Evolutionary conservation across 805 yeast species (phyloP).

Genomic region (Ogataea glucozyma): DNA sequence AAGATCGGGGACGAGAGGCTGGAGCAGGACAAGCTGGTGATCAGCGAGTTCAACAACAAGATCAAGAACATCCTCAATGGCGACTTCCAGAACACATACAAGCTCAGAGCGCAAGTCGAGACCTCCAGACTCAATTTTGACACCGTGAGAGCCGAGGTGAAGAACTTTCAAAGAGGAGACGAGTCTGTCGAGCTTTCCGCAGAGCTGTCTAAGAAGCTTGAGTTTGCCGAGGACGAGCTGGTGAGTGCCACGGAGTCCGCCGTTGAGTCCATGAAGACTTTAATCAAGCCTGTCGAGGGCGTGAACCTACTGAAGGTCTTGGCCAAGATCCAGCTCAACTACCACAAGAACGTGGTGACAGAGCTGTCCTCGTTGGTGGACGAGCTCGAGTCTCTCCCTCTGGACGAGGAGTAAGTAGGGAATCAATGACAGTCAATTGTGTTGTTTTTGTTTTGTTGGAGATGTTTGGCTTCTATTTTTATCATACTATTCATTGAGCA

Average conservation of each 20-base stretch:
- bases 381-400: slow-evolving; percentile 44
- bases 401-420: slow-evolving; percentile 40
- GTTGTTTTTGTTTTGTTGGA: not conserved
- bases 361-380: slow-evolving; percentile 49
- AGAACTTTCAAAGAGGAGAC: slow-evolving; percentile 37
- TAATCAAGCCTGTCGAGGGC: slow-evolving; percentile 67
- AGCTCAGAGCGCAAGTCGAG: slow-evolving; percentile 68
- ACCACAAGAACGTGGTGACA: slow-evolving; percentile 52
- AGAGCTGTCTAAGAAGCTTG: slow-evolving; percentile 52
- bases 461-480: no score
- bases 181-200: slow-evolving; percentile 46
- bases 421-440: not conserved
- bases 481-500: no score
- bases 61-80: slow-evolving; percentile 53
- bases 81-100: slow-evolving; percentile 60
- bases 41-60: slow-evolving; percentile 57
- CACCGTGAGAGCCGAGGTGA: slow-evolving; percentile 61
- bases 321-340: slow-evolving; percentile 68
- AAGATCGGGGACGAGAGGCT: slow-evolving; percentile 68
- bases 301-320: slow-evolving; percentile 65
- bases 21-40: slow-evolving; percentile 66
- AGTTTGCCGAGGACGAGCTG: slow-evolving; percentile 70
- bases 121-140: slow-evolving; percentile 70
- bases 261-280: slow-evolving; percentile 73
- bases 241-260: slow-evolving; percentile 78